Conservation (phyloP, 2,329 filamentous ascomycete species). For the Talaromyces piceae region DNA sequence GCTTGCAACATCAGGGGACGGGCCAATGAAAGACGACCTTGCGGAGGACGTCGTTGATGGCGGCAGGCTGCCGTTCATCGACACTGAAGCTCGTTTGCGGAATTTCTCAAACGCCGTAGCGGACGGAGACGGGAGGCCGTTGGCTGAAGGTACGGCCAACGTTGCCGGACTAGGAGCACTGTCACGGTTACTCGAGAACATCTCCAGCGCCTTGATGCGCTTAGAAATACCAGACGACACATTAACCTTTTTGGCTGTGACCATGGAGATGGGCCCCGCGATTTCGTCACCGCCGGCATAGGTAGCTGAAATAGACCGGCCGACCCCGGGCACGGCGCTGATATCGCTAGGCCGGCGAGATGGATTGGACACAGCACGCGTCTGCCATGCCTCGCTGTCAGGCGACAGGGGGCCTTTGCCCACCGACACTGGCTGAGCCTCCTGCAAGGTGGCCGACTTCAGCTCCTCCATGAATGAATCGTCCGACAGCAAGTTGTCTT, state of each 20-base stretch:
- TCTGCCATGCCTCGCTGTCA: constrained; percentile 28
- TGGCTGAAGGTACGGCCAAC: constrained; percentile 4
- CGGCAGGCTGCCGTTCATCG: constrained; percentile 18
- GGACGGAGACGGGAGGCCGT: constrained; percentile 41
- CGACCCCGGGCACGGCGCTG: constrained; percentile 24
- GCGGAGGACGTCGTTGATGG: constrained; percentile 18
- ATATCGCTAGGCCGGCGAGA: constrained; percentile 21
- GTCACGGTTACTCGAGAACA: constrained; percentile 51
- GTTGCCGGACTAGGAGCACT: constrained; percentile 21
- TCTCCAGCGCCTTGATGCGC: constrained; percentile 87
- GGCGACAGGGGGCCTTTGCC: constrained; percentile 76
- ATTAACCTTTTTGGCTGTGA: constrained; percentile 66
- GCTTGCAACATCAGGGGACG: constrained; percentile 22
- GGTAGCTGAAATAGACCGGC: constrained; percentile 33
- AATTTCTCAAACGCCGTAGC: constrained; percentile 51
- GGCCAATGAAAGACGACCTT: constrained; percentile 21
- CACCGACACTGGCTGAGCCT: constrained; percentile 73
- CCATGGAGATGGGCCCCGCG: constrained; percentile 30
- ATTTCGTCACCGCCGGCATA: constrained; percentile 21
- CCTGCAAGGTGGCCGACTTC: constrained; percentile 69
- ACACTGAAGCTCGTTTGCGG: constrained; percentile 36
- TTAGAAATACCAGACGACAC: constrained; percentile 88
- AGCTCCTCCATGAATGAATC: constrained; percentile 80
- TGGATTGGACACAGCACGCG: constrained; percentile 36
- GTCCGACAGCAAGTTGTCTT: constrained; percentile 46